Percentiles rank a stretch among this genome's conserved stretches.
These are phyloP conservation scores for Laburnicola sp. DNA, from an alignment of 2,329 filamentous ascomycete species.

Conservation along the genomic window DNA sequence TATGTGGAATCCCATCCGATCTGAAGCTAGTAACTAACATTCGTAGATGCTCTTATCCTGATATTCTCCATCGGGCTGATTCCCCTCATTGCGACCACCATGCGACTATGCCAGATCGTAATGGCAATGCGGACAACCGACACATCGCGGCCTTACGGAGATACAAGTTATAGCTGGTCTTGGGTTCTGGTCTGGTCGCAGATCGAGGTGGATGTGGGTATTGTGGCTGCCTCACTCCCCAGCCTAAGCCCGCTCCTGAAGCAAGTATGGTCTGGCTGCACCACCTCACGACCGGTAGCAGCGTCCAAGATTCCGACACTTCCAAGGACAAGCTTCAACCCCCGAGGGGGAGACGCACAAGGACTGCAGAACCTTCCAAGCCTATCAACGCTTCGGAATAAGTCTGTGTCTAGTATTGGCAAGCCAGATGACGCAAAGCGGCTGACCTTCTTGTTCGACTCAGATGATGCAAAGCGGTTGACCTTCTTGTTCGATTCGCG, in stretches of 20 bases:
- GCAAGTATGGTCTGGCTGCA: constrained; percentile 21
- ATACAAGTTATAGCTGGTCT: constrained; percentile 31
- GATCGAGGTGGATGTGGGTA: constrained; percentile 36
- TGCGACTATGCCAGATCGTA: constrained; percentile 31
- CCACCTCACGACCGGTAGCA: constrained; percentile 8
- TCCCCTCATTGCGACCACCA: constrained; percentile 31
- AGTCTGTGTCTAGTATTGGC: not conserved
- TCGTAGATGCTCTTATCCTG: constrained; percentile 25
- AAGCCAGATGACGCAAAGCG: not conserved
- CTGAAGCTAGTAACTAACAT: not conserved
- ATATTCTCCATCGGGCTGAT: constrained; percentile 34
- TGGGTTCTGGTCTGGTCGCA: constrained; percentile 38
- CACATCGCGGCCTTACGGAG: constrained; percentile 21
- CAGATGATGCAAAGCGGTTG: not conserved
- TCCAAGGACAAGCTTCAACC: constrained; percentile 8
- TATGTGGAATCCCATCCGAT: constrained; percentile 9
- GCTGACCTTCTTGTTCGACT: not conserved
- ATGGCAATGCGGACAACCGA: constrained; percentile 18
- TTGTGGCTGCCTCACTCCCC: constrained; percentile 33
- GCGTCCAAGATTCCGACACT: constrained; percentile 21
- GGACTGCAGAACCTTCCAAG: constrained; percentile 5
- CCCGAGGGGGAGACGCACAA: not conserved
- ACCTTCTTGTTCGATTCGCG: constrained; percentile 7
- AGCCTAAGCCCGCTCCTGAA: constrained; percentile 30
- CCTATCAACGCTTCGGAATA: not conserved